Evolutionary conservation across 2,329 filamentous ascomycete species (phyloP), one percentile per base, ranked within the genome.

Genomic region (Colletotrichum euphorbiae): DNA sequence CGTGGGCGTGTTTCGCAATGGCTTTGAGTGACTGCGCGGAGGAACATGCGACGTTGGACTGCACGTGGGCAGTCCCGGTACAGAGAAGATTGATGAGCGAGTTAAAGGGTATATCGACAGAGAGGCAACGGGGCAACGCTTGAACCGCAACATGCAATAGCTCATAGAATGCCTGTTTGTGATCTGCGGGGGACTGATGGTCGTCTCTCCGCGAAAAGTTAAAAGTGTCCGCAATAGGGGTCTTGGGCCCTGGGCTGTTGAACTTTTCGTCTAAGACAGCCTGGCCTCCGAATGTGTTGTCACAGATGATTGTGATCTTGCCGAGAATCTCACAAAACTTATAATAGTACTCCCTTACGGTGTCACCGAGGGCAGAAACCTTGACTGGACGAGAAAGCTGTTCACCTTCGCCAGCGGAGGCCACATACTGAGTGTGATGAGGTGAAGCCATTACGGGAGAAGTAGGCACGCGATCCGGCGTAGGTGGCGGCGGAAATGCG

Each of bases 241-340:
- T 99, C 78, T 98, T 98, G 0, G 96, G 94, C 0, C 92, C 92
- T 8, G 92, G 89, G 51, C 91, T 90, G 69, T 88, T 92, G 76
- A 98, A 97, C 76, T 98, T 98, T 78, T 99, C 97, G 75, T 99
- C 96, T 54, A 98, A 80, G 0, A 93, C 93, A 36, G 95, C 96
- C 80, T 99, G 96, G 0, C 96, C 96, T 58, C 96, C 97, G 80
- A 99, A 99, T 0, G 95, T 92, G 74, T 97, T 96, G 78, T 99
- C 96, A 79, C 96, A 99, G 38, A 98, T 91, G 50, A 98, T 92
- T 2, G 94, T 97, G 63, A 99, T 97, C 77, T 97, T 97, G 28
- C 95, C 96, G 7, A 99, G 82, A 24, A 99, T 95, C 77, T 97
- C 93, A 76, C 95, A 98, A 73, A 99, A 99, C 59, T 91, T 91